Base-by-base conservation (phyloP, 768 basidiomycete genomes). In the Rhizopogon vulgaris region DNA sequence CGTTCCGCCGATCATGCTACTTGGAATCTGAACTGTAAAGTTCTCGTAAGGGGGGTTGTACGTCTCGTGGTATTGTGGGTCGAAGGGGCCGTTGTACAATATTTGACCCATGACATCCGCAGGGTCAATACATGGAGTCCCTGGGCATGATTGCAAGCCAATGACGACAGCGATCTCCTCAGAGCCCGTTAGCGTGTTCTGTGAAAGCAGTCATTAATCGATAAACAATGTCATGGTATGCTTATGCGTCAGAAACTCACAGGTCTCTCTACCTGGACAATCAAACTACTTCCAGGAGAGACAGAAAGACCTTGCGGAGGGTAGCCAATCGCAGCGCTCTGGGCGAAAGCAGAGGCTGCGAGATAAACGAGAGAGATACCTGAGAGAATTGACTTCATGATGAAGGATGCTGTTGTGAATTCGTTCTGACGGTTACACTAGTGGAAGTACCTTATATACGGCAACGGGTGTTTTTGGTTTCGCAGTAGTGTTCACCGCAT, bases 91-190 rank as follows among this genome's bases (percentile, higher is more conserved):
- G 39, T 71, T 73, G 61, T 76, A 79, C 41, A 80, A 63, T n/a
- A 79, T 69, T 9, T 50, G 57, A 11, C 78, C 78, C 58, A 79
- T 53, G 15, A 62, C 49, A 6, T 63, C 64, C 1, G 52, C 40
- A n/a, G 69, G 63, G 5, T 63, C 30, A 14, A 51, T 40, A 41
- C 67, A 67, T 65, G 39, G 57, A 50, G 30, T 43, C 54, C 17
- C 17, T 15, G 69, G 38, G 58, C 77, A 80, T 30, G 71, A 70
- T 40, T 66, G 63, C 27, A 80, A 34, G 6, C 69, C 76, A 48
- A 80, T 71, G 27, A 73, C 73, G 46, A 80, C 60, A 12, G 71
- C 75, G 2, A 80, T 71, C 52, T 79, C 77, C 36, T 60, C 63
- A 9, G 73, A 73, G 10, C 66, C 65, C 1, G 72, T 65, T 18